Conservation (phyloP, 345 rosid genomes). For the Brassica incana region DNA sequence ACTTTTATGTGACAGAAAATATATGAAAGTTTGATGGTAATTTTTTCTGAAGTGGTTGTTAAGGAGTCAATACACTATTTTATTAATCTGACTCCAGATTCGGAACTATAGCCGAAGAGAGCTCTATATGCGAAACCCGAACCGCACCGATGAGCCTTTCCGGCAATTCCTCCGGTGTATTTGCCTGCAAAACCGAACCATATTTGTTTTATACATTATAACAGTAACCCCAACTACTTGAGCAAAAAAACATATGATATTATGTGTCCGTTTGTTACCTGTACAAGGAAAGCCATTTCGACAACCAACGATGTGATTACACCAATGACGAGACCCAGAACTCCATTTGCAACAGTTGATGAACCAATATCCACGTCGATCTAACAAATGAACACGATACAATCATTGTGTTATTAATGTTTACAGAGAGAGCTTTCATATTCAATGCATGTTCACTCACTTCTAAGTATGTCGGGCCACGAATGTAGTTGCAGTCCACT, state of each 20-base stretch:
- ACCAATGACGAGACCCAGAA: slow-evolving; percentile 91
- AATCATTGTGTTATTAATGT: not conserved
- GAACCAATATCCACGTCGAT: slow-evolving; percentile 96
- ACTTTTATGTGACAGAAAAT: slow-evolving; percentile 13
- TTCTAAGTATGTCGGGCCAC: slow-evolving; percentile 80
- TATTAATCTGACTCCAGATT: slow-evolving; percentile 52
- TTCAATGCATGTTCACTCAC: slow-evolving; percentile 38
- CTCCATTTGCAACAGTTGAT: slow-evolving; percentile 98
- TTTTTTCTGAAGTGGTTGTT: slow-evolving; percentile 1
- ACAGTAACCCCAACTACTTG: not conserved
- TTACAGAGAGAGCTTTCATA: not conserved
- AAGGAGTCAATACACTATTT: slow-evolving; percentile 7
- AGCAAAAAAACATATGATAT: not conserved
- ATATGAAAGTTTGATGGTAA: slow-evolving; percentile 22
- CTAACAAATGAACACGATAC: slow-evolving; percentile 39
- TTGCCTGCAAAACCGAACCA: slow-evolving; percentile 57
- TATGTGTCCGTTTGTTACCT: slow-evolving; percentile 31
- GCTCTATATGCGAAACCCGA: slow-evolving; percentile 87
- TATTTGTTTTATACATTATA: not conserved
- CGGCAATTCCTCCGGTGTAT: slow-evolving; percentile 84
- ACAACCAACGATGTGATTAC: slow-evolving; percentile 85
- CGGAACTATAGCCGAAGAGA: slow-evolving; percentile 82
- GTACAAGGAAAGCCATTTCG: slow-evolving; percentile 99
- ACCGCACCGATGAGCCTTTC: slow-evolving; percentile 91
- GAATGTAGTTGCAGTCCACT: slow-evolving; percentile 93